Conservation (phyloP, 2,329 filamentous ascomycete genomes). For the Dryadomyces sulphureus region DNA sequence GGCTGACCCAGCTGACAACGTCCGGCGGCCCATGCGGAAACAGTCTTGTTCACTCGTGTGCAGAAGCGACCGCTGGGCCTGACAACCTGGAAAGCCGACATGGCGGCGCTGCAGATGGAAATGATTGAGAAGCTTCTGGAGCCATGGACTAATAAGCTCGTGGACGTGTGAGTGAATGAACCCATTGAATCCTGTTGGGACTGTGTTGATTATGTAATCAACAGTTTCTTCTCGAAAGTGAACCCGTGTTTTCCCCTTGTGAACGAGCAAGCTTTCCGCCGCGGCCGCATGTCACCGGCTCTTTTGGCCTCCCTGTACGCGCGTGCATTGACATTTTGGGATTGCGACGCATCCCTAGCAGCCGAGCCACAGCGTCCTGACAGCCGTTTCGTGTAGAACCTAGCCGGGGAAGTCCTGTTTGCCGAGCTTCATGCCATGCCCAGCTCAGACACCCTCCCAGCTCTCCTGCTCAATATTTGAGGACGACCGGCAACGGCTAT, state of each 20-base stretch:
- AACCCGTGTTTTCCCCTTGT: conserved; percentile 48
- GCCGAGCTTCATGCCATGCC: conserved; percentile 40
- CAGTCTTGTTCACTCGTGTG: conserved; percentile 1
- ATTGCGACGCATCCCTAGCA: conserved; percentile 28
- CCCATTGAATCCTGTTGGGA: too few relatives aligned
- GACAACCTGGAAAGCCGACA: not conserved
- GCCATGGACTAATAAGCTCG: conserved; percentile 32
- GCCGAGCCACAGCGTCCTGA: conserved; percentile 32
- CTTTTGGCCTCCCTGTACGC: conserved; percentile 43
- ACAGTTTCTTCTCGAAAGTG: conserved; percentile 35
- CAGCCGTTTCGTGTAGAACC: conserved; percentile 45
- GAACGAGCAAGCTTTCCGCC: conserved; percentile 36
- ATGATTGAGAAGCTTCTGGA: conserved; percentile 45
- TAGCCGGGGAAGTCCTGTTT: conserved; percentile 43
- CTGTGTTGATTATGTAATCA: too few relatives aligned
- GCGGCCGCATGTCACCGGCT: conserved; percentile 37
- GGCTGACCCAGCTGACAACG: not conserved
- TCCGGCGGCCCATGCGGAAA: not conserved
- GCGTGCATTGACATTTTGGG: conserved; percentile 43
- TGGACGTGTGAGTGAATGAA: conserved; percentile 32
- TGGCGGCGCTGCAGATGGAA: conserved; percentile 12
- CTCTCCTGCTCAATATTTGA: conserved; percentile 42
- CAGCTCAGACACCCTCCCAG: conserved; percentile 41
- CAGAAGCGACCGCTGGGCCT: conserved; percentile 1
- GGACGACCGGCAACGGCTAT: conserved; percentile 46